phyloP scores from a whole-genome alignment of 2,329 filamentous ascomycete genomes.

The Scleromitrula shiraiana region DNA sequence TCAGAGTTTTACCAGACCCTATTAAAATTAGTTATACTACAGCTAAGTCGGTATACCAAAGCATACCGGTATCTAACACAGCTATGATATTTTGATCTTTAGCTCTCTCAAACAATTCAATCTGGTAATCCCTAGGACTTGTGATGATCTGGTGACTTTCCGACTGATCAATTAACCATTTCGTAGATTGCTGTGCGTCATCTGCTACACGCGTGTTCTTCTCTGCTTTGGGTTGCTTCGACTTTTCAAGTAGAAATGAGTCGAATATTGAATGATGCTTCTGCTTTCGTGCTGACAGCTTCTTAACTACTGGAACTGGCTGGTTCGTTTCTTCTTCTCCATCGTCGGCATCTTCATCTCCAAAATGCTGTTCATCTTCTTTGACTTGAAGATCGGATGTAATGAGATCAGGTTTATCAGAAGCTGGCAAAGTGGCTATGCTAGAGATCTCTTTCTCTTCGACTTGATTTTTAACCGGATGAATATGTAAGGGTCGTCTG shows the following conservation, averaged over 20 bases:
- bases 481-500: neutral
- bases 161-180: conserved; percentile 28
- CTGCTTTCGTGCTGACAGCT: conserved; percentile 40
- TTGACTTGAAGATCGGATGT: no score
- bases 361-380: neutral
- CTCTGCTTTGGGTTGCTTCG: neutral
- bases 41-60: conserved; percentile 31
- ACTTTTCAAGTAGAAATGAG: conserved; percentile 12
- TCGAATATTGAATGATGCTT: conserved; percentile 44
- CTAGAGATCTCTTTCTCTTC: neutral
- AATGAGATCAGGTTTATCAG: no score
- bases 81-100: conserved; percentile 83
- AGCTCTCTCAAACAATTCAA: conserved; percentile 82
- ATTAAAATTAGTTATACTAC: neutral
- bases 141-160: conserved; percentile 52
- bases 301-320: conserved; percentile 28
- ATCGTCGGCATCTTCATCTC: conserved; percentile 15
- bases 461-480: neutral
- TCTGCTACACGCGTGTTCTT: conserved; percentile 11
- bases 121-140: conserved; percentile 80
- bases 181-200: conserved; percentile 23
- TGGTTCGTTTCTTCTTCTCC: conserved; percentile 23
- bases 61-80: conserved; percentile 70
- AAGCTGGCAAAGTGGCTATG: neutral
- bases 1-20: conserved; percentile 88